Evolutionary conservation across 257 asterid genomes (phyloP), one percentile per base, ranked within the genome.

Genomic region (Solanum tarapatanum): DNA sequence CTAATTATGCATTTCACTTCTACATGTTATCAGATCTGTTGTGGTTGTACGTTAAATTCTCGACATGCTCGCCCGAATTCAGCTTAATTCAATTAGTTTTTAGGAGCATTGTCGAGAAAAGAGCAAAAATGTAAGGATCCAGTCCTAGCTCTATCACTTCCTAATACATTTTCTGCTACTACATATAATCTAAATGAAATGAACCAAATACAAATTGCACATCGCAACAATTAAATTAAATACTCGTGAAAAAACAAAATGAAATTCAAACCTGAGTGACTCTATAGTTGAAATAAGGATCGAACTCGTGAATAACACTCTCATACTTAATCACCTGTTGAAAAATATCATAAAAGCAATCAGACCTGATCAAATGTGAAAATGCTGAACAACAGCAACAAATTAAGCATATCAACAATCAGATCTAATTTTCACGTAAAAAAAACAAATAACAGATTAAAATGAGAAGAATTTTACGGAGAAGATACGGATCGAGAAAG

Each of bases 401-500:
- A 79, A 84, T 87, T 43, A 64, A 17, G 32, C 85, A 66, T 64
- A 73, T 87, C 62, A 55, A 86, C 35, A 68, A 84, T 89, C 91
- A 66, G 91, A 89, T 92, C 91, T 77, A 41, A n/a, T 21, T 83
- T 85, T 28, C 83, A 84, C 35, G 33, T 72, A 4, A 28, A 21
- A 64, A 11, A 8, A n/a, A 5, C 17, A n/a, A 75, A 39, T 11
- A 39, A 8, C 19, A 60, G 55, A 30, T 48, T 66, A 39, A 30
- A 76, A 23, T 30, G 43, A n/a, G 58, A 88, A 37, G 21, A 23
- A 55, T 41, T 41, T 86, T 91, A 97, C 99, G 11, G 99, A 97
- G 92, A 97, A 97, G 8, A 95, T 94, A 87, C 99, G 99, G 98
- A 97, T 97, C 94, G 99, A 94, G 97, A 97, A 97, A 84, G 98